A percentile compares a stretch with the other conserved stretches of the same genome.
phyloP scores from a whole-genome alignment of 176 grass and related monocot species.

The Coix lacrymajobi region DNA sequence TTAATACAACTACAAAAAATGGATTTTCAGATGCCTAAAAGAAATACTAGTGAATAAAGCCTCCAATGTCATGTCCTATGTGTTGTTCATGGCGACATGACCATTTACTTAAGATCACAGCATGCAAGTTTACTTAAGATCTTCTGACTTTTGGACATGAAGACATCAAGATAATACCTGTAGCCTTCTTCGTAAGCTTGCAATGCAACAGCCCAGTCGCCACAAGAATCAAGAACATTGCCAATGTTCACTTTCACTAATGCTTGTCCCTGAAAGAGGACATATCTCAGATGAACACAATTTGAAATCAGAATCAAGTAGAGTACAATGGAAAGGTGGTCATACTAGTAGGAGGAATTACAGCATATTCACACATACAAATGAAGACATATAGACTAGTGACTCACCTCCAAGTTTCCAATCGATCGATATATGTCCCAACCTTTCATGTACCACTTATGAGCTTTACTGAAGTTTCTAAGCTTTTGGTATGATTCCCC shows the following conservation, averaged over 20 bases:
- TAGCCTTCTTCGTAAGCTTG: constrained; percentile 93
- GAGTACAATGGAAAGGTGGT: constrained; percentile 4
- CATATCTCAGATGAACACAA: constrained; percentile 9
- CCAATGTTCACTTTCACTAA: constrained; percentile 93
- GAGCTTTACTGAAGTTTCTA: constrained; percentile 80
- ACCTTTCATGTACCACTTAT: constrained; percentile 88
- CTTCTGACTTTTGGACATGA: constrained; percentile 10
- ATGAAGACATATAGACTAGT: constrained; percentile 6
- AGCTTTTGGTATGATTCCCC: constrained; percentile 91
- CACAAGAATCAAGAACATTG: constrained; percentile 72
- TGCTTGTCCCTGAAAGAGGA: constrained; percentile 85
- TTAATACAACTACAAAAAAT: not conserved
- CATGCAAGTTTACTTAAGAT: not conserved
- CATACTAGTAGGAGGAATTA: constrained; percentile 7
- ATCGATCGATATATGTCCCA: constrained; percentile 71
- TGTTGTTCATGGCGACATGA: not conserved
- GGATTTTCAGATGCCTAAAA: not conserved
- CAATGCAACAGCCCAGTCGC: constrained; percentile 69
- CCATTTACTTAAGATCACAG: constrained; percentile 1
- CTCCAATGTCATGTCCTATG: not conserved
- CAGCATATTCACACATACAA: constrained; percentile 11
- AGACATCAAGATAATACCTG: constrained; percentile 48
- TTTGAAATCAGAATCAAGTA: constrained; percentile 16
- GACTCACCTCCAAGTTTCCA: constrained; percentile 66
- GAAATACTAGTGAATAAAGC: not conserved